A percentile compares a stretch with the other conserved stretches of the same genome.
phyloP scores from a whole-genome alignment of 2,329 filamentous ascomycete genomes.

The Penicillium sp. region DNA sequence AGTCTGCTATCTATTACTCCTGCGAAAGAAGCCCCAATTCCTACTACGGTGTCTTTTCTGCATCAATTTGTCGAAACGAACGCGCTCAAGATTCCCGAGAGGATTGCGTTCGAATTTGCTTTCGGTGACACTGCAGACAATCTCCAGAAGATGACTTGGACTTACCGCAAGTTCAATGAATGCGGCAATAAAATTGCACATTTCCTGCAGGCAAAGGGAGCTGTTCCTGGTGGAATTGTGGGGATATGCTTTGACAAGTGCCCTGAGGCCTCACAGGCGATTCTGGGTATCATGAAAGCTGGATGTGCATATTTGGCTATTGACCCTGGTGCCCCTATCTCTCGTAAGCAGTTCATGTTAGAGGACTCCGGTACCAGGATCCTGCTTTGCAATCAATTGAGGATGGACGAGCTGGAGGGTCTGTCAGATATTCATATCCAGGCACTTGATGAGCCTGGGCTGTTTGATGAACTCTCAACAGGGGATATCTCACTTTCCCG shows the following conservation, averaged over 20 bases:
- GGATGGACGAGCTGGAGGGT: slow-evolving; percentile 39
- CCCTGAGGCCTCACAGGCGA: slow-evolving; percentile 77
- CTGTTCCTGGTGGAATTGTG: slow-evolving; percentile 60
- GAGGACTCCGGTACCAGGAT: slow-evolving; percentile 66
- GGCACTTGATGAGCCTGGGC: slow-evolving; percentile 44
- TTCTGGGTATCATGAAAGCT: slow-evolving; percentile 77
- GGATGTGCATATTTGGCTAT: slow-evolving; percentile 79
- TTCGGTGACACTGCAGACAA: slow-evolving; percentile 50
- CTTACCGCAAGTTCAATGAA: slow-evolving; percentile 67
- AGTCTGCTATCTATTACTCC: slow-evolving; percentile 62
- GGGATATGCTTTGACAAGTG: slow-evolving; percentile 82
- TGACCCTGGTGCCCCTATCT: slow-evolving; percentile 68
- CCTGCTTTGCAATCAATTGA: slow-evolving; percentile 57
- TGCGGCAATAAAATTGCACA: slow-evolving; percentile 71
- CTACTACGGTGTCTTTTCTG: slow-evolving; percentile 59
- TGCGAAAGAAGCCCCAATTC: slow-evolving; percentile 56
- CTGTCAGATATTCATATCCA: slow-evolving; percentile 42
- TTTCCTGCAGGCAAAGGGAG: slow-evolving; percentile 53
- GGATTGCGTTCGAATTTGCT: slow-evolving; percentile 72
- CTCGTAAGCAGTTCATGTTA: slow-evolving; percentile 75
- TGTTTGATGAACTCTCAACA: slow-evolving; percentile 36
- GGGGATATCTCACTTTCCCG: slow-evolving; percentile 35
- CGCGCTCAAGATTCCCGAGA: slow-evolving; percentile 55
- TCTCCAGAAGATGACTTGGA: slow-evolving; percentile 61
- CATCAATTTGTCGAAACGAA: slow-evolving; percentile 75